Percentiles rank a stretch among this genome's conserved stretches.
Evolutionary conservation across 305 asterid genomes (phyloP).

Genomic region (Lippia alba): DNA sequence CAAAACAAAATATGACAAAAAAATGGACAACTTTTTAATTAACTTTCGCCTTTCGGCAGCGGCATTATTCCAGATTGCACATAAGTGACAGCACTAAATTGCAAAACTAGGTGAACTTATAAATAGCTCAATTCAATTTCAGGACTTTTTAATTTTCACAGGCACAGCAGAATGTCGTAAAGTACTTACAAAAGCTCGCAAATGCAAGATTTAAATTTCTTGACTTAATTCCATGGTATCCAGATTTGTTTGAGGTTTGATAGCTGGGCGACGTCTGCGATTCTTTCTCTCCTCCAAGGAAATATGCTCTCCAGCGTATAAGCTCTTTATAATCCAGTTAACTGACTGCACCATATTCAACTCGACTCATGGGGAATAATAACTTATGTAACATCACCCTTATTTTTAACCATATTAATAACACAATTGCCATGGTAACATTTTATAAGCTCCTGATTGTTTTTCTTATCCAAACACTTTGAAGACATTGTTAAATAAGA

Average conservation of each 20-base stretch:
- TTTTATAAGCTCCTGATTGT: too few relatives aligned
- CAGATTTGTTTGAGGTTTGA: slow-evolving; percentile 43
- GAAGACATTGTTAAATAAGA: too few relatives aligned
- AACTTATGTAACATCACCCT: too few relatives aligned
- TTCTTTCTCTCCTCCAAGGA: slow-evolving; percentile 52
- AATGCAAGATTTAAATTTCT: slow-evolving; percentile 56
- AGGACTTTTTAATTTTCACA: neutral
- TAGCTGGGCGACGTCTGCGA: slow-evolving; percentile 36
- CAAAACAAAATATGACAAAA: too few relatives aligned
- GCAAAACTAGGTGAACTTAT: slow-evolving; percentile 3
- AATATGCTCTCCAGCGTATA: slow-evolving; percentile 65
- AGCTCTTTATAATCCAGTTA: slow-evolving; percentile 77
- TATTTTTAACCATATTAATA: too few relatives aligned
- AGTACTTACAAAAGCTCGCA: slow-evolving; percentile 33
- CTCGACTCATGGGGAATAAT: too few relatives aligned
- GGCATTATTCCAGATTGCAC: too few relatives aligned
- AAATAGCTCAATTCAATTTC: slow-evolving; percentile 10
- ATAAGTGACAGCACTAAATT: too few relatives aligned
- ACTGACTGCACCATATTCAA: slow-evolving; percentile 53
- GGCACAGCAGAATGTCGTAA: slow-evolving; percentile 11
- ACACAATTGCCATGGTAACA: too few relatives aligned
- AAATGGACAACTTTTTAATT: too few relatives aligned
- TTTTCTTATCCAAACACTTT: too few relatives aligned
- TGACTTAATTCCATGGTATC: slow-evolving; percentile 58
- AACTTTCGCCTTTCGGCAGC: too few relatives aligned